A percentile compares a stretch with the other conserved stretches of the same genome.
phyloP scores from a whole-genome alignment of 768 basidiomycete species.

The Calocybe indica region DNA sequence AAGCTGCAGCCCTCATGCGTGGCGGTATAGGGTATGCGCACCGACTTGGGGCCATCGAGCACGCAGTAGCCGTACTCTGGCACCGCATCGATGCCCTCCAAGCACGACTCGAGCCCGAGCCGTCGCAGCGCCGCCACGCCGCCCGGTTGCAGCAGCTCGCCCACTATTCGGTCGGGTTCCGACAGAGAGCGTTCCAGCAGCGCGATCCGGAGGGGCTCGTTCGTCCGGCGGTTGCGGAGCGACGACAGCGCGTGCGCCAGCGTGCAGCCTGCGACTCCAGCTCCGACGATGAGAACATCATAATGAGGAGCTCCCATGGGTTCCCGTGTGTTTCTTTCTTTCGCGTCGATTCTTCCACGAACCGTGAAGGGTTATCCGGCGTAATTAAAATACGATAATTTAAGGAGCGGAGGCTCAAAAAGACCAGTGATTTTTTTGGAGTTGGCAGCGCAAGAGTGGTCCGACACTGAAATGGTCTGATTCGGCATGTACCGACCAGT shows the following conservation, averaged over 20 bases:
- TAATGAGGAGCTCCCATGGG: slow-evolving; percentile 27
- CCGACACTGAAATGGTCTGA: too few species aligned
- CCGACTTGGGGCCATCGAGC: slow-evolving; percentile 54
- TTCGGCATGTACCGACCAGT: too few species aligned
- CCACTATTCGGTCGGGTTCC: slow-evolving; percentile 95
- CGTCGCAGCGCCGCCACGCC: slow-evolving; percentile 71
- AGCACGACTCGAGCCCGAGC: slow-evolving; percentile 69
- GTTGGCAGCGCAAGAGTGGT: too few species aligned
- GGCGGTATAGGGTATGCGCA: slow-evolving; percentile 86
- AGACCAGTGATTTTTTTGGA: too few species aligned
- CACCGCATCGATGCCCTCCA: slow-evolving; percentile 88
- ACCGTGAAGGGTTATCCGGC: too few species aligned
- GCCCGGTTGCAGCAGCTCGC: slow-evolving; percentile 93
- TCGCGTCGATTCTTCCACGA: too few species aligned
- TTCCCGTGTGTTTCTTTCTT: neutral
- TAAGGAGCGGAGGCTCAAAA: too few species aligned
- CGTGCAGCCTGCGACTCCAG: slow-evolving; percentile 83
- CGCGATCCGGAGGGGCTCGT: slow-evolving; percentile 62
- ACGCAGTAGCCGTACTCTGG: slow-evolving; percentile 85
- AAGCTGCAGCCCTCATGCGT: slow-evolving; percentile 75
- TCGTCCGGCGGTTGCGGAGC: slow-evolving; percentile 31
- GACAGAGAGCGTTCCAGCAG: slow-evolving; percentile 88
- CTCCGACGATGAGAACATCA: slow-evolving; percentile 87
- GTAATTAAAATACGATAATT: too few species aligned
- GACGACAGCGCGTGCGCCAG: slow-evolving; percentile 82